Conservation (phyloP, 495 filamentous ascomycete genomes). For the Cenococcum geophilum region DNA sequence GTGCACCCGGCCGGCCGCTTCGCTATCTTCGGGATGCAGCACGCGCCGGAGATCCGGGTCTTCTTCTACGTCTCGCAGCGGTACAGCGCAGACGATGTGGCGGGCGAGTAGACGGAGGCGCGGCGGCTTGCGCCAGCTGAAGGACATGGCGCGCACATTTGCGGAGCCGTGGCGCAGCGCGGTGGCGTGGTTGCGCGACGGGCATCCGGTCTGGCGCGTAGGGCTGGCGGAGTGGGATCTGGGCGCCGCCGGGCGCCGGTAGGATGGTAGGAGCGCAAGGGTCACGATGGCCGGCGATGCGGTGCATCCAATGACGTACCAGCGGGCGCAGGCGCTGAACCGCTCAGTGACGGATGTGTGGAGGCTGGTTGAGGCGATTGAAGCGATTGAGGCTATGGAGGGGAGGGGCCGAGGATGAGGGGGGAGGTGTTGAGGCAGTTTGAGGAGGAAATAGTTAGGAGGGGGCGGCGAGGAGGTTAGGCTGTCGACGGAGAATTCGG, state of each 20-base stretch:
- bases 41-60: conserved; percentile 29
- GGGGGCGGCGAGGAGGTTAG: conserved; percentile 34
- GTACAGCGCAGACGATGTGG: conserved; percentile 24
- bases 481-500: conserved; percentile 33
- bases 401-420: conserved; percentile 2
- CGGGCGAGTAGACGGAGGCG: conserved; percentile 22
- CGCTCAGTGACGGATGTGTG: conserved; percentile 44
- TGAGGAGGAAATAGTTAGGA: conserved; percentile 37
- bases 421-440: conserved; percentile 28
- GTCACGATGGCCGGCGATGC: conserved; percentile 49
- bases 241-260: conserved; percentile 27
- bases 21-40: conserved; percentile 32
- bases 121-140: conserved; percentile 24
- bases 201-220: conserved; percentile 24
- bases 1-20: conserved; percentile 34
- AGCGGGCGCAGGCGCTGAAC: conserved; percentile 49
- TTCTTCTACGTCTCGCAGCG: conserved; percentile 31
- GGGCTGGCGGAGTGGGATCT: conserved; percentile 30
- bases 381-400: conserved; percentile 30
- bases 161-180: conserved; percentile 30
- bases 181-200: conserved; percentile 24
- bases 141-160: conserved; percentile 23
- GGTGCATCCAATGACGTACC: conserved; percentile 47
- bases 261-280: conserved; percentile 41
- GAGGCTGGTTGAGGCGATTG: conserved; percentile 32